Evolutionary conservation across 1,139 yeast species (phyloP), one percentile per base, ranked within the genome.

Genomic region (Blastobotrys arbuscula): DNA sequence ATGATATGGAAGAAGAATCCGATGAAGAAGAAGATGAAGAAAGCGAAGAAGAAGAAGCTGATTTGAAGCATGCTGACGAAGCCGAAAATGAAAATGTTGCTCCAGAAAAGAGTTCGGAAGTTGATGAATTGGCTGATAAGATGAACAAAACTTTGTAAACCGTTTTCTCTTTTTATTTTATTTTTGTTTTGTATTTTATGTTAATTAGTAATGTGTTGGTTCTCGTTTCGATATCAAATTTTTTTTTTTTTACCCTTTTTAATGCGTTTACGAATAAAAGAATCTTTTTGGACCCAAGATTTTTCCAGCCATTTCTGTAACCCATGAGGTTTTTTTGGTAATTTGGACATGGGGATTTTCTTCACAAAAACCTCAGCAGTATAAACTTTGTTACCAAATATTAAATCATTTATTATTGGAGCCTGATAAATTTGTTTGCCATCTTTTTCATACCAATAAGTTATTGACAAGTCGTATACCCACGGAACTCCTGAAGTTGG

Each of bases 1-100:
- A 92, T 60, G 98, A 92, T 59, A 78, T 94, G 71, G 98, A 92
- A 70, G 96, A 88, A 64, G 75, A 81, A 44, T 89, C 86, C 57
- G 82, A 87, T 53, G 97, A 86, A 21, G 95, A 84, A 50, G 84
- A 77, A 4, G 89, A 80, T 13, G 85, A 79, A 5, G 84, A 77
- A 12, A 84, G 77, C 4, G 89, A 80, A 12, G 85, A 78, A 5
- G 75, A 73, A 50, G 79, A 77, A 45, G 73, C 78, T 59, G 77
- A 72, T 48, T 72, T 73, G 47, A 73, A 84, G 55, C 94, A 84
- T 60, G 76, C 78, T 54, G 83, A 81, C 55, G 73, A 82, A 56
- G 68, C 68, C 12, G 69, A 68, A 45, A 62, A 66, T 44, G 66
- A 66, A 51, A 62, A 64, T 21, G 68, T 65, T 15, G 61, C 67